These are phyloP conservation scores for Debaryomyces hansenii DNA, from an alignment of 805 yeast species.

Conservation along the genomic window DNA sequence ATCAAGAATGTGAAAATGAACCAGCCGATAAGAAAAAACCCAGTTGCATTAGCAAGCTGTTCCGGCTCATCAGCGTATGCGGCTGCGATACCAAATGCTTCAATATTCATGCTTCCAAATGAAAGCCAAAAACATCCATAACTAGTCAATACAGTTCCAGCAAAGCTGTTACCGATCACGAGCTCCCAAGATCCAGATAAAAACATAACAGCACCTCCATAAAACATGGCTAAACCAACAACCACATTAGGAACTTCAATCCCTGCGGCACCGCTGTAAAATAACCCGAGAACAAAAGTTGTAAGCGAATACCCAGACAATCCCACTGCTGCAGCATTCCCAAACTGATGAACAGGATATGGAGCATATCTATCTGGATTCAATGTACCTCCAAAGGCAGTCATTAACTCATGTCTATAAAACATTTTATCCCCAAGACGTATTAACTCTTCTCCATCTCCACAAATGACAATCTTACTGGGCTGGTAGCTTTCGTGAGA, in stretches of 20 bases:
- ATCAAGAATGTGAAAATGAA: constrained; percentile 61
- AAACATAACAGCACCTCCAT: constrained; percentile 51
- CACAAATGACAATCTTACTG: constrained; percentile 6
- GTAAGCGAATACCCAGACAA: constrained; percentile 48
- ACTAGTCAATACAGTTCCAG: constrained; percentile 50
- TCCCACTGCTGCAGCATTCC: constrained; percentile 57
- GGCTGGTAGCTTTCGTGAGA: not conserved
- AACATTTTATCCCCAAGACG: constrained; percentile 44
- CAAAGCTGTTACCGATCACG: constrained; percentile 54
- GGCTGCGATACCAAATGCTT: constrained; percentile 54
- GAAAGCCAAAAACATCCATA: constrained; percentile 59
- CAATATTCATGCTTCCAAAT: constrained; percentile 49
- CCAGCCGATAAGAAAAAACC: constrained; percentile 64
- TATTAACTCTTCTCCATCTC: constrained; percentile 42
- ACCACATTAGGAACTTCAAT: constrained; percentile 43
- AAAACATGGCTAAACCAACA: constrained; percentile 47
- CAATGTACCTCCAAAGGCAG: constrained; percentile 63
- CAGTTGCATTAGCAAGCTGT: constrained; percentile 48
- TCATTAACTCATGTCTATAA: constrained; percentile 54
- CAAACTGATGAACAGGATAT: constrained; percentile 46
- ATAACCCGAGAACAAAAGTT: constrained; percentile 46
- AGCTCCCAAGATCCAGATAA: constrained; percentile 55
- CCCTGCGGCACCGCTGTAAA: constrained; percentile 47
- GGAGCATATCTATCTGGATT: constrained; percentile 47
- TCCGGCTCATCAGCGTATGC: constrained; percentile 47